These are phyloP conservation scores for Fusarium subtropicale DNA, from an alignment of 2,329 filamentous ascomycete species.

Conservation along the genomic window DNA sequence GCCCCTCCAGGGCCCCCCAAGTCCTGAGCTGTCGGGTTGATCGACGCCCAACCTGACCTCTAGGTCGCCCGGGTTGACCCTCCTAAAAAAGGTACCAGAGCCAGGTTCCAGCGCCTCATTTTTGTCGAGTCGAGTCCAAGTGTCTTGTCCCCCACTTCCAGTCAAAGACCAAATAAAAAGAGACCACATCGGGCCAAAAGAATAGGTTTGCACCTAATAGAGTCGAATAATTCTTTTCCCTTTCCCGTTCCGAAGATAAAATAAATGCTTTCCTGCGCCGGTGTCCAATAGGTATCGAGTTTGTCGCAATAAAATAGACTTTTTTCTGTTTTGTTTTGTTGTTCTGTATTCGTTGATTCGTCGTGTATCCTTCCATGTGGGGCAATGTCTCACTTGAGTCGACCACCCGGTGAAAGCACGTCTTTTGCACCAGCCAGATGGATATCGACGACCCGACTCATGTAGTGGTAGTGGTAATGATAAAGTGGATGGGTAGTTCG, in stretches of 20 bases:
- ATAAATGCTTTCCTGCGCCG: constrained; percentile 33
- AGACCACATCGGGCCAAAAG: constrained; percentile 24
- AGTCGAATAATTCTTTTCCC: constrained; percentile 42
- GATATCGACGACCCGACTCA: constrained; percentile 11
- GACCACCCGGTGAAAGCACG: constrained; percentile 20
- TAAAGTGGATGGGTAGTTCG: constrained; percentile 1
- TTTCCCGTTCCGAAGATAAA: constrained; percentile 21
- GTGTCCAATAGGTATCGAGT: constrained; percentile 25
- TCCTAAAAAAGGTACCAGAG: constrained; percentile 30
- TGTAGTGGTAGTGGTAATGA: not conserved
- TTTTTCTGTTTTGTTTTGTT: constrained; percentile 31
- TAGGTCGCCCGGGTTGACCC: not conserved
- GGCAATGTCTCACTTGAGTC: constrained; percentile 38
- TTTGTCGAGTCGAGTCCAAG: not conserved
- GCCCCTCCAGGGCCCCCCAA: constrained; percentile 9
- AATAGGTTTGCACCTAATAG: constrained; percentile 46
- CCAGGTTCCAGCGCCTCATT: constrained; percentile 12
- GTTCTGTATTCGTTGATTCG: constrained; percentile 33
- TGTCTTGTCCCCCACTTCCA: not conserved
- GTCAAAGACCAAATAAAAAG: not conserved
- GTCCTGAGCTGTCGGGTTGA: constrained; percentile 14
- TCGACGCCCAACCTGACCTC: constrained; percentile 9
- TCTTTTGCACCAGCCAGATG: constrained; percentile 23
- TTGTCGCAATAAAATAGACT: constrained; percentile 19
- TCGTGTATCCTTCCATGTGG: constrained; percentile 18